Base-by-base conservation (phyloP, 139 green algal species). In the Volvox reticuliferus region DNA sequence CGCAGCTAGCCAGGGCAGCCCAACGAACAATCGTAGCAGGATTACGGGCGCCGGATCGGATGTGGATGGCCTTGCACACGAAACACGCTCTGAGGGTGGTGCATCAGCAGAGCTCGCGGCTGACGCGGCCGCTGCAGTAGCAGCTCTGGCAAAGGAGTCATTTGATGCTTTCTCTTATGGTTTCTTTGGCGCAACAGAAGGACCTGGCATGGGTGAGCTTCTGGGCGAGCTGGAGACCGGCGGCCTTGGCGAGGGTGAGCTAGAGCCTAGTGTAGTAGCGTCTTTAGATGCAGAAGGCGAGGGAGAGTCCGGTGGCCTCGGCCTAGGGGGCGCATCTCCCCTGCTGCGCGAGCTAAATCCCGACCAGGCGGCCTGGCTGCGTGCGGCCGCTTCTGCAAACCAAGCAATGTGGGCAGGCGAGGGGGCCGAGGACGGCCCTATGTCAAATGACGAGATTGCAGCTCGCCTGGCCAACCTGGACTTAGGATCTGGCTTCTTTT, bases 151-250 rank as follows among this genome's bases (percentile, higher is more conserved):
- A 16, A 80, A 88, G 62, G 82, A 78, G 91, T 68, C 88, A 33
- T 94, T 94, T 61, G 75, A 94, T n/a, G 88, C 86, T 28, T 94
- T 96, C 90, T 91, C 88, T 32, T 94, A 93, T 88, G 91, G 88
- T 33, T 94, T 96, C 79, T 94, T 96, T 65, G 93, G 93, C 30
- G 84, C 81, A 20, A 81, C 90, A 2, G 86, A 90, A 20, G 63
- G 78, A 24, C 37, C 36, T n/a, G 67, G 36, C 37, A 61, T 55
- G 26, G 80, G 91, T 22, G 91, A 69, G 36, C 87, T 92, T 82
- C 88, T 92, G 44, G 92, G 88, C 37, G 90, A 94, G 89, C 71
- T 86, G 13, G 92, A 89, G 85, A 55, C 28, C 2, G 69, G 71
- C 9, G 82, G n/a, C 33, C 55, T 32, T n/a, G 28, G 16, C 12